phyloP scores from a whole-genome alignment of 768 basidiomycete species.

The Boletellus emodensis region DNA sequence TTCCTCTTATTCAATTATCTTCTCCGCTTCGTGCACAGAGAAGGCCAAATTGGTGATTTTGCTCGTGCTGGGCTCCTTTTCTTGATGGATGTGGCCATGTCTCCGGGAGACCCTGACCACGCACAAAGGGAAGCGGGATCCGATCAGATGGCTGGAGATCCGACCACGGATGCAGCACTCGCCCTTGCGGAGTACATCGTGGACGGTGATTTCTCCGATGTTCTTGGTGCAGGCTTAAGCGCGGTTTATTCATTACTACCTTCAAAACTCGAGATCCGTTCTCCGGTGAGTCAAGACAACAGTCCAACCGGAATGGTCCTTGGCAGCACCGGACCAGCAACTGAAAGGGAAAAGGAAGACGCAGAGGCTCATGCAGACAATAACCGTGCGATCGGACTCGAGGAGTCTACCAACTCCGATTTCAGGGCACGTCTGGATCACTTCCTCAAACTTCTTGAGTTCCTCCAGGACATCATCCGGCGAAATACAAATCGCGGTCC shows the following conservation, averaged over 20 bases:
- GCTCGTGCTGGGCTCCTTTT: slow-evolving; percentile 91
- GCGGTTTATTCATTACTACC: slow-evolving; percentile 92
- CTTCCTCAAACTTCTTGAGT: slow-evolving; percentile 87
- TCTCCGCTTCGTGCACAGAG: slow-evolving; percentile 90
- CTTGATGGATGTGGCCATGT: slow-evolving; percentile 94
- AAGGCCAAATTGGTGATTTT: slow-evolving; percentile 90
- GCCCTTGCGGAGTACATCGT: slow-evolving; percentile 91
- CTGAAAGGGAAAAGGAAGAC: slow-evolving; percentile 56
- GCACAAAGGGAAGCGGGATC: slow-evolving; percentile 34
- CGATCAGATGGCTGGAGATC: slow-evolving; percentile 41
- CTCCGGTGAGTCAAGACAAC: slow-evolving; percentile 38
- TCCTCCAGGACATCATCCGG: slow-evolving; percentile 82
- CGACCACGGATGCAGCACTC: slow-evolving; percentile 79
- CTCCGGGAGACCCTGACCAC: slow-evolving; percentile 55
- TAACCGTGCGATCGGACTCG: slow-evolving; percentile 61
- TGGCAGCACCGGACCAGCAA: slow-evolving; percentile 55
- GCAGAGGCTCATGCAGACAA: slow-evolving; percentile 48
- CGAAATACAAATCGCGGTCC: slow-evolving; percentile 50
- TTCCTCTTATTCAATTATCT: slow-evolving; percentile 95
- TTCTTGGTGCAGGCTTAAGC: slow-evolving; percentile 86
- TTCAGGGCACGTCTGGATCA: slow-evolving; percentile 81
- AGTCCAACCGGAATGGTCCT: slow-evolving; percentile 61
- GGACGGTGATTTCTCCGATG: slow-evolving; percentile 98
- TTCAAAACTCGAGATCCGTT: slow-evolving; percentile 72
- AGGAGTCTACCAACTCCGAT: slow-evolving; percentile 69